Percentiles rank a stretch among this genome's conserved stretches.
Evolutionary conservation across 768 basidiomycete genomes (phyloP).

Genomic region (Pholiota conissans): DNA sequence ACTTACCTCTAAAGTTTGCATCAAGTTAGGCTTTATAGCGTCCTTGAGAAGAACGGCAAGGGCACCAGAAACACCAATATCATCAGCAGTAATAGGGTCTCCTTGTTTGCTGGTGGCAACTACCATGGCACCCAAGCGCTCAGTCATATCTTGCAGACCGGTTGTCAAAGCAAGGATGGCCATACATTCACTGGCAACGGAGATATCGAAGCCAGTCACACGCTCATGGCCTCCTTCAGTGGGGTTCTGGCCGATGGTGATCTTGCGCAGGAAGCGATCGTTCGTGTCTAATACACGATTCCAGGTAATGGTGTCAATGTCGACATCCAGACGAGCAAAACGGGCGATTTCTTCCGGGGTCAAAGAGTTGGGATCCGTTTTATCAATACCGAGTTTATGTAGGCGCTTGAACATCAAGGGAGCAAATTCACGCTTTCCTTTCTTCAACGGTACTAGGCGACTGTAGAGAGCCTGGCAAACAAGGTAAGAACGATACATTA

Average conservation of each 20-base stretch:
- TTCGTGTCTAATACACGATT: constrained; percentile 97
- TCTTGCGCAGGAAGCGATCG: constrained; percentile 93
- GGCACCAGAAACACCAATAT: constrained; percentile 93
- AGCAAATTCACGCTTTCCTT: constrained; percentile 92
- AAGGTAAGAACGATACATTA: neutral
- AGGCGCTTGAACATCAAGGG: constrained; percentile 96
- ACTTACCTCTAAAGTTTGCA: constrained; percentile 89
- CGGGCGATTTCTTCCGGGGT: constrained; percentile 89
- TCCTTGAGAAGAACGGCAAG: constrained; percentile 98
- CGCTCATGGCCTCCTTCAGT: constrained; percentile 91
- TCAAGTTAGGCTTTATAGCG: constrained; percentile 97
- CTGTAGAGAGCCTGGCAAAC: constrained; percentile 72
- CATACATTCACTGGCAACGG: constrained; percentile 98
- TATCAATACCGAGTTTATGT: constrained; percentile 92
- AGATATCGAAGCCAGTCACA: constrained; percentile 92
- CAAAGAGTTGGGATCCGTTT: constrained; percentile 89
- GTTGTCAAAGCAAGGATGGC: constrained; percentile 93
- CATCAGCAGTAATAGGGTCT: constrained; percentile 92
- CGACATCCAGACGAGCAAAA: constrained; percentile 92
- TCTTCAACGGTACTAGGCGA: constrained; percentile 89
- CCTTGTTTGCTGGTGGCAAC: constrained; percentile 92
- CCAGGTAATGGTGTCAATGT: constrained; percentile 93
- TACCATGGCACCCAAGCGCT: constrained; percentile 94
- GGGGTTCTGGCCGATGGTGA: constrained; percentile 86
- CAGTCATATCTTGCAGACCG: constrained; percentile 86